Percentiles rank a stretch among this genome's conserved stretches.
These are phyloP conservation scores for Colletotrichum acutatum DNA, from an alignment of 2,329 filamentous ascomycete species.

Conservation along the genomic window DNA sequence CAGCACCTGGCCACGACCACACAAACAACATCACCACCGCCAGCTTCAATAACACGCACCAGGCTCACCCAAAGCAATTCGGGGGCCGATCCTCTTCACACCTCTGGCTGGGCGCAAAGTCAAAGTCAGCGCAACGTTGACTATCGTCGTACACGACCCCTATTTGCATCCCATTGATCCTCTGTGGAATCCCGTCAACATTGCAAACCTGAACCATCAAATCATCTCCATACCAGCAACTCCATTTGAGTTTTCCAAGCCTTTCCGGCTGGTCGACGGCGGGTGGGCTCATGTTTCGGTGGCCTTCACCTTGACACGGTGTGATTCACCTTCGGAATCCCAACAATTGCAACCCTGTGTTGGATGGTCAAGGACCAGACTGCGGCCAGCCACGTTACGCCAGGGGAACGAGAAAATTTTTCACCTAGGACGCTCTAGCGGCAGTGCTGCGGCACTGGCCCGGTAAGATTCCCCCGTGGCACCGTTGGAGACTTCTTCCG, in stretches of 20 bases:
- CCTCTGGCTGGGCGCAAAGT: background rate
- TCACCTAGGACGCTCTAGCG: constrained; percentile 27
- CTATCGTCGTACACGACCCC: background rate
- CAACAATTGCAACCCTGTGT: constrained; percentile 25
- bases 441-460: constrained; percentile 26
- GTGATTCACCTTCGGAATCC: constrained; percentile 31
- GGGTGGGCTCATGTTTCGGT: constrained; percentile 23
- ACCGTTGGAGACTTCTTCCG: constrained; percentile 15
- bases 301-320: constrained; percentile 31
- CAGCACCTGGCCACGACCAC: constrained; percentile 16
- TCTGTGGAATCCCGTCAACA: constrained; percentile 22
- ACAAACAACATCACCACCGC: background rate
- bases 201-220: constrained; percentile 13
- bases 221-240: constrained; percentile 24
- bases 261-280: background rate
- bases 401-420: constrained; percentile 31
- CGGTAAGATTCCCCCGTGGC: constrained; percentile 21
- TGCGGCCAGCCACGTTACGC: constrained; percentile 30
- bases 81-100: background rate
- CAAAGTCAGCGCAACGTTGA: background rate
- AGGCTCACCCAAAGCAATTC: background rate
- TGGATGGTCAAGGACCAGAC: constrained; percentile 22
- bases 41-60: background rate
- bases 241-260: background rate
- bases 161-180: background rate